Percentiles rank a stretch among this genome's conserved stretches.
Evolutionary conservation across 2,329 filamentous ascomycete species (phyloP).

Genomic region (Epichloe scottii): DNA sequence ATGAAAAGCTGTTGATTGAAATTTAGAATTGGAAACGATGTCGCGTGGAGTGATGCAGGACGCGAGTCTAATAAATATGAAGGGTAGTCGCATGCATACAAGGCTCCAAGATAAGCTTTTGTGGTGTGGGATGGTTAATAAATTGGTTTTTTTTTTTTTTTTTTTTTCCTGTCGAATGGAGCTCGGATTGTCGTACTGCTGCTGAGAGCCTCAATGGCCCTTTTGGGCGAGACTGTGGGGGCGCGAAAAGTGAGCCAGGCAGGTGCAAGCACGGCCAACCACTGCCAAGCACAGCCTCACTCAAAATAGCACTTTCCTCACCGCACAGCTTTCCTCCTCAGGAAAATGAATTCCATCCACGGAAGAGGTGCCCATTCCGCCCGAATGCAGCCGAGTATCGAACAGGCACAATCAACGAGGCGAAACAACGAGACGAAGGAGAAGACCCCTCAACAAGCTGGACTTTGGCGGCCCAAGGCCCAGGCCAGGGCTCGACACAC

Average conservation of each 20-base stretch:
- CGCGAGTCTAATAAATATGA: neutral
- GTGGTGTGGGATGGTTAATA: too few species aligned
- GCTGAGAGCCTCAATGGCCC: neutral
- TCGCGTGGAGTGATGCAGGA: neutral
- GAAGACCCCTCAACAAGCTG: neutral
- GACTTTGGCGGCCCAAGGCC: neutral
- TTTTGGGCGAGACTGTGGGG: neutral
- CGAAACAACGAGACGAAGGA: neutral
- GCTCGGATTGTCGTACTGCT: too few species aligned
- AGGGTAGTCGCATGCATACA: neutral
- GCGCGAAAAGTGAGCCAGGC: neutral
- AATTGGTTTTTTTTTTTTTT: too few species aligned
- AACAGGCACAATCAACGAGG: neutral
- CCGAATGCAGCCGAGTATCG: neutral
- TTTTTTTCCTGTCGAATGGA: too few species aligned
- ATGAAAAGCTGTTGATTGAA: neutral
- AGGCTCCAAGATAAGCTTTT: too few species aligned
- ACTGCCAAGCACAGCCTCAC: neutral
- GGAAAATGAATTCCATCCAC: neutral
- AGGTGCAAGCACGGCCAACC: neutral
- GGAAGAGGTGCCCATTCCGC: neutral
- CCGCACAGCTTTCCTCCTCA: neutral
- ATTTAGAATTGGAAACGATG: neutral
- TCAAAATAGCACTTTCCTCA: neutral
- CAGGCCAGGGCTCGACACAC: neutral